Percentiles rank a stretch among this genome's conserved stretches.
Evolutionary conservation across 139 green algal genomes (phyloP).

Genomic region (Astrephomene gubernaculifera): DNA sequence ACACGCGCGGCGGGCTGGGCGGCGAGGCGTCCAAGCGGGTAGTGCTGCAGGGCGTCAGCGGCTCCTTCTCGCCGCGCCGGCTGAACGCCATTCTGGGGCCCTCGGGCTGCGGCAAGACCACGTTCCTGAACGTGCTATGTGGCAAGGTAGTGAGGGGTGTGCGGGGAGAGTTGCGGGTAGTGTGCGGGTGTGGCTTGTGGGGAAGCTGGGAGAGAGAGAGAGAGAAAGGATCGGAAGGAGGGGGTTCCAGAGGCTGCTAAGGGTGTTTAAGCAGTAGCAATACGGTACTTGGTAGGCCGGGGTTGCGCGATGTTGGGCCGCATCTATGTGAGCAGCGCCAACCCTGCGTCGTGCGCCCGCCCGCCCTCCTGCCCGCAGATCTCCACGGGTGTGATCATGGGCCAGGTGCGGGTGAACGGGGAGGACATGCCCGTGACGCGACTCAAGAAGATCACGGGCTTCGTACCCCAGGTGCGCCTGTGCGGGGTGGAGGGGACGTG

Average conservation of each 20-base stretch:
- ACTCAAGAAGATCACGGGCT: conserved; percentile 66
- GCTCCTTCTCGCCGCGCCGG: conserved; percentile 44
- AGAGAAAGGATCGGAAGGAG: too few relatives aligned
- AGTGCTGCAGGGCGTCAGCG: conserved; percentile 25
- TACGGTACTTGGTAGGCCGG: too few relatives aligned
- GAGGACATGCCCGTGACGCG: conserved; percentile 32
- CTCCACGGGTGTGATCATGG: conserved; percentile 14
- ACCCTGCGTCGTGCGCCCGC: too few relatives aligned
- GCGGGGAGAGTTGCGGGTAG: too few relatives aligned
- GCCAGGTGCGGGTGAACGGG: conserved; percentile 46
- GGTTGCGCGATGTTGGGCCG: too few relatives aligned
- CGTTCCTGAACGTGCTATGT: conserved; percentile 60
- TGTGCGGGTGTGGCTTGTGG: too few relatives aligned
- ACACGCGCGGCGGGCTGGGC: neutral
- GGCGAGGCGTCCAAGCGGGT: neutral
- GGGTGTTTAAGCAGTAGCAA: too few relatives aligned
- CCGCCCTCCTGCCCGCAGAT: conserved; percentile 14
- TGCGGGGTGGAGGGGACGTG: too few relatives aligned
- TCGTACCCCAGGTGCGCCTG: conserved; percentile 86
- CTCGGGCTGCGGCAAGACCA: conserved; percentile 64
- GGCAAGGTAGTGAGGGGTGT: conserved; percentile 41
- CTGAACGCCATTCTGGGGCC: conserved; percentile 60
- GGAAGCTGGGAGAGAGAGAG: too few relatives aligned
- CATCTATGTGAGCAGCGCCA: too few relatives aligned
- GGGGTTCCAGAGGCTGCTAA: too few relatives aligned